These are phyloP conservation scores for Xylaria sp. DNA, from an alignment of 2,329 filamentous ascomycete genomes.

Conservation along the genomic window DNA sequence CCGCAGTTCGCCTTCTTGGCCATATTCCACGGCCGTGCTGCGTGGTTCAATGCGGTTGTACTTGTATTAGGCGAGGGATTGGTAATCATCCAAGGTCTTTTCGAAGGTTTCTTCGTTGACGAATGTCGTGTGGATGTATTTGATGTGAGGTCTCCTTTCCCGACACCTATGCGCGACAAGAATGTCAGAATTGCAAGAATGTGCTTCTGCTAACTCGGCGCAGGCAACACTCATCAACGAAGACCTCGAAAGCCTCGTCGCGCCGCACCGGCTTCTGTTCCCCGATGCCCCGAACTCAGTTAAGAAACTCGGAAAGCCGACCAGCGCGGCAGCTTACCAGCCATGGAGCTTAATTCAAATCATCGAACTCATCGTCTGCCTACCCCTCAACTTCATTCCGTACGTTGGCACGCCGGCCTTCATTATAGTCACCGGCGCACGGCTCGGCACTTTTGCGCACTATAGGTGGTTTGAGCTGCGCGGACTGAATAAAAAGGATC, in stretches of 20 bases:
- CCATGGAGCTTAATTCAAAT: slow-evolving; percentile 95
- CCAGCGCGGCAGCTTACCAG: slow-evolving; percentile 78
- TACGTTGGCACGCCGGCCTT: slow-evolving; percentile 86
- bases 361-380: slow-evolving; percentile 79
- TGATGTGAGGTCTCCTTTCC: slow-evolving; percentile 67
- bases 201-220: slow-evolving; percentile 30
- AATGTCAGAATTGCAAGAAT: not conserved
- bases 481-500: slow-evolving; percentile 78
- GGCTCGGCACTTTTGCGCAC: slow-evolving; percentile 88
- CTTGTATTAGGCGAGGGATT: slow-evolving; percentile 86
- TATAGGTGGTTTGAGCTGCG: slow-evolving; percentile 89
- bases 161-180: not conserved
- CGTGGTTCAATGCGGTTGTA: slow-evolving; percentile 90
- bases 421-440: slow-evolving; percentile 85
- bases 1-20: slow-evolving; percentile 90
- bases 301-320: slow-evolving; percentile 85
- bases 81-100: slow-evolving; percentile 75
- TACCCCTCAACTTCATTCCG: slow-evolving; percentile 89
- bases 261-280: slow-evolving; percentile 72
- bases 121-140: slow-evolving; percentile 84
- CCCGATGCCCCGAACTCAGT: slow-evolving; percentile 77
- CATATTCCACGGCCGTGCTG: slow-evolving; percentile 86
- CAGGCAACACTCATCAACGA: slow-evolving; percentile 79
- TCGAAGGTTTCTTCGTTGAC: slow-evolving; percentile 85
- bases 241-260: slow-evolving; percentile 75